Base-by-base conservation (phyloP, 179 eudicot genomes). In the Carnegiea gigantea region DNA sequence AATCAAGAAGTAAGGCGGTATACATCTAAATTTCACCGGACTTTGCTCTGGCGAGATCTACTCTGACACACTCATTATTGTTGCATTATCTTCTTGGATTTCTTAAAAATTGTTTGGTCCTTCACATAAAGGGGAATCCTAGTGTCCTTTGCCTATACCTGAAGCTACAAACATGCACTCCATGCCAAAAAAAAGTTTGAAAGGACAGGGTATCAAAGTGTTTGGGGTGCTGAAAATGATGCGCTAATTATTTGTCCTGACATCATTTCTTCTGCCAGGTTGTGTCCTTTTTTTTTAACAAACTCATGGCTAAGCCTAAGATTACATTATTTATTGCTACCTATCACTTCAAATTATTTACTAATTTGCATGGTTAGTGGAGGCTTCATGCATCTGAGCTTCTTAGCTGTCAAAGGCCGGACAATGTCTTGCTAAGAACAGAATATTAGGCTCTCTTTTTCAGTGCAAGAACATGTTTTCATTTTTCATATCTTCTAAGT, bases 201-300 rank as follows among this genome's bases (percentile, higher is more conserved):
- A 24, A 77, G 77, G 78, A 57, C 54, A 59, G 70, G 59, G 14
- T 20, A 59, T 70, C 77, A 70, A 38, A 79, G 38, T 79, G 18
- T 62, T 9, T 21, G 28, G 18, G 68, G 28, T 23, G n/a, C 68
- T 40, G 53, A 59, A 77, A 20, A 85, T 74, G 67, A 85, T 78
- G 84, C 84, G 82, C 64, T 81, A 65, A 85, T 85, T 85, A 81
- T 81, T 85, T 74, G 82, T 78, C 79, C 70, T 64, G 82, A 40
- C 70, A 70, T 81, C 46, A 73, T 81, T 73, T 78, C 59, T 33
- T 81, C 64, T 64, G 83, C 86, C 83, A 84, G 86, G 80, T 70
- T 84, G 86, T 80, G 54, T 38, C 65, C 64, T 62, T 57, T 18
- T 5, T 5, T 28, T 28, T 75, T 43, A 70, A 80, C 70, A 23